A percentile compares a stretch with the other conserved stretches of the same genome.
These are phyloP conservation scores for Leishmania arabica DNA, from an alignment of 208 protist genomes.

Conservation along the genomic window DNA sequence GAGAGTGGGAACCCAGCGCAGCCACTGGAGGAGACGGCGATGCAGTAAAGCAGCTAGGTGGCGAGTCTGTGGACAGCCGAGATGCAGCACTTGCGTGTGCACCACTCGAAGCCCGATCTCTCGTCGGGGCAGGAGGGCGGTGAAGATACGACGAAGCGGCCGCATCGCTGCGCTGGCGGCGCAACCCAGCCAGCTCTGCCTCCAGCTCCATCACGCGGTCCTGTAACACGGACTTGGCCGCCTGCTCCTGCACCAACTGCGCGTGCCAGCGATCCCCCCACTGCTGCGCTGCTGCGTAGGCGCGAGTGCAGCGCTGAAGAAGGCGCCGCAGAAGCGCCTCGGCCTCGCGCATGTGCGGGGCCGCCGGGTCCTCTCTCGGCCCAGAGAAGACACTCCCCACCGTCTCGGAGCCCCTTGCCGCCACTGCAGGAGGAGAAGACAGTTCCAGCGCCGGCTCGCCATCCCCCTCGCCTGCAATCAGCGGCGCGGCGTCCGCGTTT, in stretches of 20 bases:
- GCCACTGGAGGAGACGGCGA: background rate
- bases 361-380: slow-evolving; percentile 16
- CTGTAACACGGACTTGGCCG: slow-evolving; percentile 19
- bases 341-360: slow-evolving; percentile 6
- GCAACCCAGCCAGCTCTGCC: slow-evolving; percentile 17
- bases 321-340: slow-evolving; percentile 18
- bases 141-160: background rate
- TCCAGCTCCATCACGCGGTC: slow-evolving; percentile 26
- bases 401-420: background rate
- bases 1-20: background rate
- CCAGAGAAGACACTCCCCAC: background rate
- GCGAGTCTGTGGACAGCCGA: background rate
- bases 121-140: background rate
- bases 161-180: background rate
- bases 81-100: background rate
- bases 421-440: background rate
- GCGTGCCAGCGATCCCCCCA: slow-evolving; percentile 18
- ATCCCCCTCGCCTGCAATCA: background rate
- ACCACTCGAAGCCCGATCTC: background rate
- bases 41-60: background rate
- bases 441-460: background rate
- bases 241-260: slow-evolving; percentile 18
- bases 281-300: slow-evolving; percentile 29
- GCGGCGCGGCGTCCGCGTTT: background rate
- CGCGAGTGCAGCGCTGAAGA: slow-evolving; percentile 22